These are phyloP conservation scores for Trichophyton mentagrophytes DNA, from an alignment of 2,329 filamentous ascomycete genomes.

Conservation along the genomic window DNA sequence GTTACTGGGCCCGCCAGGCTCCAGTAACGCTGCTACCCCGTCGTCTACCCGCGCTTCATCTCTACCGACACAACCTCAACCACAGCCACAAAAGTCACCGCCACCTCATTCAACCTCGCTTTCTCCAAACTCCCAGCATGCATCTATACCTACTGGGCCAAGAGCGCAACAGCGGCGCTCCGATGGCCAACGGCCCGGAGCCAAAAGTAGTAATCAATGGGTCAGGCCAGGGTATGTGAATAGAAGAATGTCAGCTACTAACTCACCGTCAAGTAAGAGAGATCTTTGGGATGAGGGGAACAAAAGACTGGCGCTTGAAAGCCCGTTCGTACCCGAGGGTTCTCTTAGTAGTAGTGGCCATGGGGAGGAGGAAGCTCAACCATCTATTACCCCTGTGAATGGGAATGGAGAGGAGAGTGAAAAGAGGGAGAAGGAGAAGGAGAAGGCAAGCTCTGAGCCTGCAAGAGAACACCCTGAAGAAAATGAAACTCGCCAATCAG, in stretches of 20 bases:
- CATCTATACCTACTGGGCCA: constrained; percentile 31
- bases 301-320: not conserved
- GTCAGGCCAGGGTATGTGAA: constrained; percentile 24
- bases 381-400: not conserved
- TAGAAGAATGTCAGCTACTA: constrained; percentile 9
- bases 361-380: not conserved
- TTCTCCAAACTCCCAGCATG: constrained; percentile 26
- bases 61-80: not conserved
- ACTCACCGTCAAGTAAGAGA: constrained; percentile 18
- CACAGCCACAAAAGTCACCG: constrained; percentile 16
- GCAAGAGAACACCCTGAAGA: not conserved
- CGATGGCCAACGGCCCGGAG: constrained; percentile 19
- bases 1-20: not conserved
- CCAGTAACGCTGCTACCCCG: not conserved
- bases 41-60: not conserved
- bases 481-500: not conserved
- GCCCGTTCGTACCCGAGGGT: not conserved
- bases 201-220: constrained; percentile 30
- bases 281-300: constrained; percentile 14
- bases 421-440: not conserved
- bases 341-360: not conserved
- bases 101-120: constrained; percentile 12
- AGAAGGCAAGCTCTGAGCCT: not conserved
- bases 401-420: not conserved
- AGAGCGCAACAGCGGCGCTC: constrained; percentile 26